Evolutionary conservation across 768 basidiomycete genomes (phyloP).

Genomic region (Mrakia gelida): DNA sequence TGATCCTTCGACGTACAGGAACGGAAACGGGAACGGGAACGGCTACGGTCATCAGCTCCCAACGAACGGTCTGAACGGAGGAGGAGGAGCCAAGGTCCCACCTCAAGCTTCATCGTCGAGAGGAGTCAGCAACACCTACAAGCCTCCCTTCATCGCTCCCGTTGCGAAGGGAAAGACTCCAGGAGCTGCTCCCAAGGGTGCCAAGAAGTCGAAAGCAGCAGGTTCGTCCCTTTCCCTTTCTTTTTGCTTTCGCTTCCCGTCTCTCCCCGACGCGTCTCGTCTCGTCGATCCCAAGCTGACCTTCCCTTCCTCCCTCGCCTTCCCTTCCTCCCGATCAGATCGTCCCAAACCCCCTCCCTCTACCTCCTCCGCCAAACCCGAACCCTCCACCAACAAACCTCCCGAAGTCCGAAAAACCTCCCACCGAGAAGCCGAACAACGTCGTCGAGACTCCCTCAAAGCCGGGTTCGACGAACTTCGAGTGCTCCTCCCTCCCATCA

Average conservation of each 20-base stretch:
- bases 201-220: not conserved
- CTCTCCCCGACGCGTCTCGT: not conserved
- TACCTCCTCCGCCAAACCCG: slow-evolving; percentile 35
- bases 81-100: not conserved
- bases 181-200: slow-evolving; percentile 1
- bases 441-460: slow-evolving; percentile 92
- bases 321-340: not conserved
- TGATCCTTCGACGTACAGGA: not conserved
- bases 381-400: slow-evolving; percentile 38
- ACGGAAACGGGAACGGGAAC: not conserved
- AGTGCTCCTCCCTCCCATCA: slow-evolving; percentile 77
- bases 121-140: not conserved
- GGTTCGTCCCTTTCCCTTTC: not conserved
- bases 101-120: not conserved
- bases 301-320: slow-evolving; percentile 37
- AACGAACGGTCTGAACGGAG: not conserved
- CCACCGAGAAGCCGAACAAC: slow-evolving; percentile 71
- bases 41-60: not conserved
- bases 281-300: slow-evolving; percentile 51
- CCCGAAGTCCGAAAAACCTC: slow-evolving; percentile 15
- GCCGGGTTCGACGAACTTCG: slow-evolving; percentile 62
- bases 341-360: slow-evolving; percentile 11
- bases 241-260: not conserved
- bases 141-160: slow-evolving; percentile 1
- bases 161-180: slow-evolving; percentile 7